Conservation (phyloP, 352 stramenopile genomes). For the Pythium oligandrum region DNA sequence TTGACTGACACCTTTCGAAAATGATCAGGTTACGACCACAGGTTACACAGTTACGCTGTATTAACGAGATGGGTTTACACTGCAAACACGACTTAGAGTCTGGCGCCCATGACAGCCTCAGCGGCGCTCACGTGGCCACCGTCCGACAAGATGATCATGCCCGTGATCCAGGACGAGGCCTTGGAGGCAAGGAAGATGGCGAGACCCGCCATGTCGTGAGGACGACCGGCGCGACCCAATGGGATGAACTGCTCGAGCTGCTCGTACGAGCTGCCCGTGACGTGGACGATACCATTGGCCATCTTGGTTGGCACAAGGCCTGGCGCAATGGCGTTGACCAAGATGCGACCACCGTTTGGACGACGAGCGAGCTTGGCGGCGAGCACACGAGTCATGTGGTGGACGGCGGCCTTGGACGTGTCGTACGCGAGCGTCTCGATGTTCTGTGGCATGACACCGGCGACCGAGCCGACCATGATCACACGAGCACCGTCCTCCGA, state of each 20-base stretch:
- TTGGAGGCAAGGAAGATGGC: slow-evolving; percentile 89
- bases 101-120: slow-evolving; percentile 41
- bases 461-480: slow-evolving; percentile 75
- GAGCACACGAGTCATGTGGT: slow-evolving; percentile 91
- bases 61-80: no score
- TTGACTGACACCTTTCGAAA: no score
- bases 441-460: slow-evolving; percentile 79
- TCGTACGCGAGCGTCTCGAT: slow-evolving; percentile 93
- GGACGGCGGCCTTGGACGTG: slow-evolving; percentile 91
- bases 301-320: slow-evolving; percentile 91
- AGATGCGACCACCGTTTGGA: slow-evolving; percentile 84
- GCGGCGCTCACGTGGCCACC: slow-evolving; percentile 68
- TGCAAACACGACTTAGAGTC: slow-evolving; percentile 13
- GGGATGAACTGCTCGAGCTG: slow-evolving; percentile 72
- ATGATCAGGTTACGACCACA: no score
- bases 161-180: slow-evolving; percentile 90
- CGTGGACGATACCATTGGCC: slow-evolving; percentile 68
- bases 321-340: slow-evolving; percentile 94
- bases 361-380: slow-evolving; percentile 85
- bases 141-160: slow-evolving; percentile 89
- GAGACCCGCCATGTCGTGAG: slow-evolving; percentile 91
- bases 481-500: slow-evolving; percentile 45
- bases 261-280: slow-evolving; percentile 40
- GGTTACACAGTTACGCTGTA: no score
- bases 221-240: slow-evolving; percentile 74